Base-by-base conservation (phyloP, 2,329 filamentous ascomycete species). In the Ceratocystis variospora region DNA sequence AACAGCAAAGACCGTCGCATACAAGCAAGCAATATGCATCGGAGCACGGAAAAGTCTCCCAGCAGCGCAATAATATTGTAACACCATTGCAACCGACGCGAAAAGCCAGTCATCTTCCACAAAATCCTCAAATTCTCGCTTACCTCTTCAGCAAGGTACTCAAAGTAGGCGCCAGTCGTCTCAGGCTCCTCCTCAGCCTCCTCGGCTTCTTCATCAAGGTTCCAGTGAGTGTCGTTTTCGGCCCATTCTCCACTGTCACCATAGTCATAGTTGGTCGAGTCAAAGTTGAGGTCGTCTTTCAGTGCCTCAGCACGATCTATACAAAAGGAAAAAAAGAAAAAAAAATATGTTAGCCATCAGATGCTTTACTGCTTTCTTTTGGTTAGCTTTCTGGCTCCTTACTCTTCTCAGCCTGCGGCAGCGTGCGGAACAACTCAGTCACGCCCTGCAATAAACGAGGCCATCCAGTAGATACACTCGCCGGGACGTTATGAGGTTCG, bases 401-500 rank as follows among this genome's bases (percentile, higher is more conserved):
- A 90, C 87, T 92, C 78, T 92, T 93, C 73, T 96, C 79, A 1
- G 94, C 94, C 25, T 85, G 82, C 48, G 94, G 94, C 63, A 99
- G 80, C 5, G 92, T 93, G 73, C 91, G 89, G 84, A 99, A 99
- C 48, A 99, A 81, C 68, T 89, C 83, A 6, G 94, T 93, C 66
- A 96, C 88, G 46, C 94, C 94, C 73, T 81, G 89, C 57, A 99
- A 83, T 70, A 99, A 79, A 72, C 94, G 84, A 7, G 93, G 93
- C 94, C 94, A 99, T 65, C 94, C 94, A 70, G 91, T 89, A 70
- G 95, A 91, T 33, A 99, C 89, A 73, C 92, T 97, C n/a, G 83
- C 79, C 0, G 94, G 94, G 6, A 99, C 88, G 72, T 95, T 88
- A 64, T 89, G 86, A 10, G 87, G 86, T 69, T 83, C 85, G 67